phyloP scores from a whole-genome alignment of 371 early-diverging fungal species.

The Cokeromyces recurvatus region DNA sequence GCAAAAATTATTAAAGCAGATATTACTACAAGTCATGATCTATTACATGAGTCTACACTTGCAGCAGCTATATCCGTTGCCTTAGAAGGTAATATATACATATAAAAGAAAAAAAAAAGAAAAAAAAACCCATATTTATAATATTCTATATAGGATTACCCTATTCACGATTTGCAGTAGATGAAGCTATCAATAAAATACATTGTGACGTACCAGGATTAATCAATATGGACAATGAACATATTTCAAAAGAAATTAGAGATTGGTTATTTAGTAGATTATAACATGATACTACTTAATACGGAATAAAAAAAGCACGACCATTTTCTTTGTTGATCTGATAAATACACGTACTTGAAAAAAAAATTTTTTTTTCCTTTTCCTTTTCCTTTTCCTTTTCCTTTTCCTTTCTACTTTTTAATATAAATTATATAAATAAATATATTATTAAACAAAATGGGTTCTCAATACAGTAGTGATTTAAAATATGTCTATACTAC shows the following conservation, averaged over 20 bases:
- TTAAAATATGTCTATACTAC: slow-evolving; percentile 6
- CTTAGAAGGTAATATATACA: slow-evolving; percentile 25
- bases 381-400: too few species aligned
- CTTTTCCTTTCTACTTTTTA: too few species aligned
- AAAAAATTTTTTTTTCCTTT: slow-evolving; percentile 1
- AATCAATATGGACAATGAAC: slow-evolving; percentile 29
- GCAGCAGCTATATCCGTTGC: slow-evolving; percentile 36
- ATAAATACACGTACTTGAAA: neutral
- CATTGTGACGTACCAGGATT: slow-evolving; percentile 34
- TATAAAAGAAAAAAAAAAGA: neutral
- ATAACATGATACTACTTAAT: too few species aligned
- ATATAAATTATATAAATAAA: too few species aligned
- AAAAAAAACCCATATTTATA: neutral
- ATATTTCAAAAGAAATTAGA: slow-evolving; percentile 18
- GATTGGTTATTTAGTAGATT: slow-evolving; percentile 25
- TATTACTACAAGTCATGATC: slow-evolving; percentile 19
- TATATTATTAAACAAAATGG: too few species aligned
- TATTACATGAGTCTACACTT: slow-evolving; percentile 31
- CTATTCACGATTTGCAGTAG: slow-evolving; percentile 67
- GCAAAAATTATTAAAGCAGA: slow-evolving; percentile 38
- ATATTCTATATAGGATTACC: slow-evolving; percentile 21
- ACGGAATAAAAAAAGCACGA: too few species aligned
- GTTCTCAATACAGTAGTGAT: slow-evolving; percentile 8
- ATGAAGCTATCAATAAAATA: slow-evolving; percentile 52
- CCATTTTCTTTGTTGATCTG: too few species aligned